Percentiles rank a stretch among this genome's conserved stretches.
Evolutionary conservation across 768 basidiomycete genomes (phyloP).

Genomic region (Suillus occidentalis): DNA sequence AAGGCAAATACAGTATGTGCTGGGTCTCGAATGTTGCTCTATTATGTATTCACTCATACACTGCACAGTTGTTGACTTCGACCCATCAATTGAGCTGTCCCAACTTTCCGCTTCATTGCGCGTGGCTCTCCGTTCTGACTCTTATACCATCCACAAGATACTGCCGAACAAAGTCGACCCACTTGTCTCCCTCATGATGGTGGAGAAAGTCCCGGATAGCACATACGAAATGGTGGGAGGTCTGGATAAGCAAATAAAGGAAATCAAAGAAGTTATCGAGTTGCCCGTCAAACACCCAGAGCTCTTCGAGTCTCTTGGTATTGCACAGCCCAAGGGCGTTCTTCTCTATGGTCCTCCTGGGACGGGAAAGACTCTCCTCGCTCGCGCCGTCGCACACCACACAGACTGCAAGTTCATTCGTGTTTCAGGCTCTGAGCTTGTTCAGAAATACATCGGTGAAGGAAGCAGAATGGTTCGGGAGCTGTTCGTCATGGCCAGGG

Average conservation of each 20-base stretch:
- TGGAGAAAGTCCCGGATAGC: conserved; percentile 98
- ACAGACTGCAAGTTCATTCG: conserved; percentile 98
- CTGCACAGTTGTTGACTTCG: conserved; percentile 85
- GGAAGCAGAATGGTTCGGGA: conserved; percentile 96
- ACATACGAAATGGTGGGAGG: conserved; percentile 99
- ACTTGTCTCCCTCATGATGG: conserved; percentile 99
- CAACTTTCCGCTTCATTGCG: conserved; percentile 83
- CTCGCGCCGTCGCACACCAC: conserved; percentile 95
- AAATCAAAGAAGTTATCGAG: conserved; percentile 99
- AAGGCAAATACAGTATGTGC: conserved; percentile 95
- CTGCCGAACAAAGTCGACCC: conserved; percentile 98
- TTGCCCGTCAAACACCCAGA: conserved; percentile 97
- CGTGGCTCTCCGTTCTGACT: conserved; percentile 94
- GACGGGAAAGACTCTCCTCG: conserved; percentile 94
- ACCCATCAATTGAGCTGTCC: conserved; percentile 79
- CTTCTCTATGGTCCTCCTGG: conserved; percentile 95
- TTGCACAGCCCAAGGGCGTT: conserved; percentile 96
- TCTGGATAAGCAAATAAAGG: conserved; percentile 96
- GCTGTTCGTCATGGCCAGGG: conserved; percentile 96
- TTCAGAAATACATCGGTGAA: conserved; percentile 98
- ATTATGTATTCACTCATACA: background rate
- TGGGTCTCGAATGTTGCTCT: background rate
- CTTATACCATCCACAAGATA: conserved; percentile 95
- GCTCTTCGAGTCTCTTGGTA: conserved; percentile 93
- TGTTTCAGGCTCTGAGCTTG: conserved; percentile 90